Evolutionary conservation across 2,329 filamentous ascomycete species (phyloP), one percentile per base, ranked within the genome.

Genomic region (Aureobasidium sp.): DNA sequence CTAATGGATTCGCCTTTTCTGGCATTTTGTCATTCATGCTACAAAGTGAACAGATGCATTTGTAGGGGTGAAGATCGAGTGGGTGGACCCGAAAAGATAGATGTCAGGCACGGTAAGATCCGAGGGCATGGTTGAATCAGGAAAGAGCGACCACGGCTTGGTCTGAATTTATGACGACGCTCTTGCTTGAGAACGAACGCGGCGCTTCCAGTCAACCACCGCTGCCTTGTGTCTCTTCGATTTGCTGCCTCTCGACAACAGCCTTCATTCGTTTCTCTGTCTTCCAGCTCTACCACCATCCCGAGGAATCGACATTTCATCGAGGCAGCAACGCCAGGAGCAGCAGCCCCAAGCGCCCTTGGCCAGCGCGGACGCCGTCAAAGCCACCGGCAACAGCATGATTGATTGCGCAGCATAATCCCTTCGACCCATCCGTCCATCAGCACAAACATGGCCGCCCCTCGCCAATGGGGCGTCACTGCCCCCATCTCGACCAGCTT

Each of bases 401-500:
- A 29, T 49, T 22, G 32, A 29, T n/a, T 17, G 16, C 4, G 24
- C 32, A n/a, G 14, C 38, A 11, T 24, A 17, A n/a, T 35, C 4
- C n/a, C 7, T 14, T 17, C 21, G 14, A 32, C 29, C 12, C 19
- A 12, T 21, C 11, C 32, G 6, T 35, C 6, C 3, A 14, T 14
- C 12, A 35, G n/a, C 45, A n/a, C 34, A 16, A 25, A 29, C 30
- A 58, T 59, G 57, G 56, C 57, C 12, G 48, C 56, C 25, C 53
- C 55, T 38, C 70, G 72, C 57, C 73, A 78, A 64, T 83, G 78
- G 76, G 91, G 91, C 64, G 80, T 94, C 41, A 96, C 90, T 55
- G 84, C 85, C 61, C 86, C 93, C 41, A 88, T 98, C 32, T 95
- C 90, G 17, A 79, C 78, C 11, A 75, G 78, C 19, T 76, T 90